Base-by-base conservation (phyloP, 2,329 filamentous ascomycete genomes). In the Curvularia sp. region DNA sequence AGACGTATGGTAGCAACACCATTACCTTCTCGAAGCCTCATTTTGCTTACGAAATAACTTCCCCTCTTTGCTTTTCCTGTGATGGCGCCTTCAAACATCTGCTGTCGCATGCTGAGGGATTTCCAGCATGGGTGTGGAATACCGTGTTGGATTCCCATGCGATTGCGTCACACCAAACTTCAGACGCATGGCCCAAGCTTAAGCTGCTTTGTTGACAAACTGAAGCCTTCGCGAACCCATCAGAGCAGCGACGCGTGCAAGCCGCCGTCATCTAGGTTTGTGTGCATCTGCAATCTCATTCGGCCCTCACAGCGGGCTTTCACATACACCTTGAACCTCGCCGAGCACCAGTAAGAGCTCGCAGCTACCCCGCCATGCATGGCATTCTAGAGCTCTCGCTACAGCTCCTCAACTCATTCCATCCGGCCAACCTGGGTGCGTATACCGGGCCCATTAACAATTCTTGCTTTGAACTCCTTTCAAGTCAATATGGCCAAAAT, bases 381-480 rank as follows among this genome's bases (percentile, higher is more conserved):
- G 68, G 68, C 33, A 56, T 71, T 7, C 48, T 70, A 31, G 67
- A 68, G 61, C 61, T 70, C 38, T 68, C 68, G 12, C 47, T 71
- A 52, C 67, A 70, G 62, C 63, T 70, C 13, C 62, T 71, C 53
- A 63, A 63, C 46, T 66, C 63, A 12, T 58, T 67, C 33, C 55
- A 58, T 49, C 63, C 59, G 26, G 59, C 57, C 28, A 58, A 49
- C 53, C 61, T 61, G 54, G 62, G 68, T 71, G 55, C 49, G 67
- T 60, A 39, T 38, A 41, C 47, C 18, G 10, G 18, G 4, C 13
- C 15, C 26, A 53, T 22, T 22, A 55, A 26, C 43, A 24, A 12
- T 7, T 50, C 10, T 41, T 22, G 30, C 24, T 30, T 41, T 10
- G 33, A 15, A 51, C 5, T 6, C 9, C 22, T 35, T 47, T 33